Base-by-base conservation (phyloP, 2,329 filamentous ascomycete genomes). In the Thelonectria rubi region DNA sequence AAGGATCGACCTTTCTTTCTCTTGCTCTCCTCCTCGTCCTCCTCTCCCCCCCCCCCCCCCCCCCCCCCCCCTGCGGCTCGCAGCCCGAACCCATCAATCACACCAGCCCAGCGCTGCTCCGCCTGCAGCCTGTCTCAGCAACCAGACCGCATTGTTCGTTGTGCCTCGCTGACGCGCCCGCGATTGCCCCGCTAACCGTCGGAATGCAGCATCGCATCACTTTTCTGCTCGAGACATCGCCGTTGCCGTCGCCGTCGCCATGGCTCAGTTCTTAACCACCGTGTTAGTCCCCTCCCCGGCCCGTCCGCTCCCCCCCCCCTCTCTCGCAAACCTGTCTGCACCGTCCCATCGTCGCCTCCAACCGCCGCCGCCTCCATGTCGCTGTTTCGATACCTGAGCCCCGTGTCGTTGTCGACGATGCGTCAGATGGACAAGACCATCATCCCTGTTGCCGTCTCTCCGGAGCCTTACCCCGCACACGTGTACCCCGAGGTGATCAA, bases 181-280 rank as follows among this genome's bases (percentile, higher is more conserved):
- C 24, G 51, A 77, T 79, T 76, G 75, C 76, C 76, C 75, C 74
- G 77, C 77, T 79, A 77, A 79, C 77, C 64, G 56, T 62, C 77
- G 77, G 77, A 79, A 79, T 79, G 77, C 65, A 75, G 68, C 57
- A 64, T 55, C 51, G 42, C 55, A 49, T 58, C 58, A 58, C 37
- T 30, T 21, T 43, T 21, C n/a, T 17, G 34, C 18, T 63, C 58
- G 45, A 67, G 39, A 50, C 58, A 18, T 52, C 57, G 48, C 63
- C 12, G 57, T 63, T 52, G 54, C 64, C 58, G 17, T 52, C 57
- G 48, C 63, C 10, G 26, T 30, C 66, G 68, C 60, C 63, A 80
- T 80, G 78, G 73, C 78, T 51, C 77, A 79, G 66, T 80, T 80
- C 71, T 73, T 80, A 65, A 78, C 77, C 50, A 79, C 78, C 62